Base-by-base conservation (phyloP, 352 stramenopile species). In the Globisporangium alternatum region DNA sequence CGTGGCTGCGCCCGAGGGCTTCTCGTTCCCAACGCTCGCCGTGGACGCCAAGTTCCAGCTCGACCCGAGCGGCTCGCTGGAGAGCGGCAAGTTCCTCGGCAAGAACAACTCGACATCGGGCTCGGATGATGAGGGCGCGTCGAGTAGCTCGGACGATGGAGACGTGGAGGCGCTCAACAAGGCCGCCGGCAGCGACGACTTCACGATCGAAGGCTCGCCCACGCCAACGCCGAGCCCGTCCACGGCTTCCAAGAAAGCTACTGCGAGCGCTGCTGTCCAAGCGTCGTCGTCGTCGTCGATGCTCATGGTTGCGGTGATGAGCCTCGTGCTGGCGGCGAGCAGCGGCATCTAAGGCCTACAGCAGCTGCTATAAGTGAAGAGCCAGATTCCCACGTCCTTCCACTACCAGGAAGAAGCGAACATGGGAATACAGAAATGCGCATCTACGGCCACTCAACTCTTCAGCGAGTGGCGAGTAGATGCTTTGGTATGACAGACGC, bases 1-100 rank as follows among this genome's bases (percentile, higher is more conserved):
- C 55, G 72, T 76, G 28, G 60, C 49, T 13, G 74, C 76, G 2
- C 74, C 80, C 8, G 69, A 70, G 10, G 35, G 44, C 22, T 89
- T 77, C 44, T 73, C 69, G 53, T 89, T 83, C 72, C 81, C 81
- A 10, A 66, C 69, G 21, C 64, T 89, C 70, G 1, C 55, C 41
- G 48, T 91, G 79, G 31, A 66, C 44, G n/a, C 31, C 21, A 31
- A 44, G 17, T 66, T 66, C 52, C 55, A 66, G 54, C 61, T 66
- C 39, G 44, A 66, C 19, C 61, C 61, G 25, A 39, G n/a, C 22
- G 60, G 52, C 21, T 44, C 43, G 5, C 13, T 41, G 9, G 61
- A 53, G 12, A 35, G 22, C 19, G 43, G 28, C 61, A 44, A 53
- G 28, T 66, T 66, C 54, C 22, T 66, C 19, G 30, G 61, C 51